A percentile compares a stretch with the other conserved stretches of the same genome.
These are phyloP conservation scores for Arthrobotrys iridis DNA, from an alignment of 2,329 filamentous ascomycete genomes.

Conservation along the genomic window DNA sequence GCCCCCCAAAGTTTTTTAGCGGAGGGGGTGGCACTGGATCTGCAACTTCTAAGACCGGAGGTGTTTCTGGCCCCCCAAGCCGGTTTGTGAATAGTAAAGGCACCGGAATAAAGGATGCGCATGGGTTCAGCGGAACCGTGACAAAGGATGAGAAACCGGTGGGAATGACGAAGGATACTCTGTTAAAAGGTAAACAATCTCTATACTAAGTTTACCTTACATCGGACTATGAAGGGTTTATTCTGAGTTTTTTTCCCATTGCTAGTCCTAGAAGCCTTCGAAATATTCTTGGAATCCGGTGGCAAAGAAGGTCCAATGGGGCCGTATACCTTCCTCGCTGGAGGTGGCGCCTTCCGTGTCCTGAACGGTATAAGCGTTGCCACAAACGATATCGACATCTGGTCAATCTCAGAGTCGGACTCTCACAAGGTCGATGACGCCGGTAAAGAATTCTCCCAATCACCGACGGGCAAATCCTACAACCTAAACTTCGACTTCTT, in stretches of 20 bases:
- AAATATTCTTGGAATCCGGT: not conserved
- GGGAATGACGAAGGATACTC: constrained; percentile 20
- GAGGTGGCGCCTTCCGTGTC: constrained; percentile 15
- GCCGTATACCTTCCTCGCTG: constrained; percentile 14
- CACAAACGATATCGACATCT: constrained; percentile 28
- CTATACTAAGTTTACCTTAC: not conserved
- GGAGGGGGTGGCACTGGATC: not conserved
- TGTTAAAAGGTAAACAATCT: constrained; percentile 7
- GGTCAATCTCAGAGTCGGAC: not conserved
- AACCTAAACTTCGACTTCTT: constrained; percentile 23
- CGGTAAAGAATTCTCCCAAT: not conserved
- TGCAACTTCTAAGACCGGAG: not conserved
- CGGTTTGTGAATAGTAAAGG: constrained; percentile 13
- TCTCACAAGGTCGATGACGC: not conserved
- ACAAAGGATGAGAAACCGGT: not conserved
- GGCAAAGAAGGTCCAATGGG: not conserved
- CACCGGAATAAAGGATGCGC: not conserved
- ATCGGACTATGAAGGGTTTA: not conserved
- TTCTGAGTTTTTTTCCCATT: not conserved
- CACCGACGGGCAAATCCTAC: not conserved
- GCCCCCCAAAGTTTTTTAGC: constrained; percentile 9
- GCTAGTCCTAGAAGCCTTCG: constrained; percentile 20
- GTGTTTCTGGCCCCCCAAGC: constrained; percentile 7
- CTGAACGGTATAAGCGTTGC: not conserved
- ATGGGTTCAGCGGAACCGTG: constrained; percentile 3